Conservation (phyloP, 2,329 filamentous ascomycete genomes). For the Pseudocercospora musae region DNA sequence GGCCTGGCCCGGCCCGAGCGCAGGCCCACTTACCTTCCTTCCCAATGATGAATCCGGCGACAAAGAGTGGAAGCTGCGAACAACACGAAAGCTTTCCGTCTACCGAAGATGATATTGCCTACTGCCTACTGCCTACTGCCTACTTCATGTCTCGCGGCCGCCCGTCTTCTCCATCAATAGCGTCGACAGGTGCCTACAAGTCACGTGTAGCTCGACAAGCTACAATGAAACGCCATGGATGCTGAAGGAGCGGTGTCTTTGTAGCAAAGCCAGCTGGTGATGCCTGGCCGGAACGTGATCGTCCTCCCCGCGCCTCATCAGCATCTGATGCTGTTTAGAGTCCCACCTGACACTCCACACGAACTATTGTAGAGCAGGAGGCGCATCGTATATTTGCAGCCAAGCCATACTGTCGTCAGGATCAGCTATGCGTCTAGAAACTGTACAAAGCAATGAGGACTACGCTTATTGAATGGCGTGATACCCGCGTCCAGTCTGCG, state of each 20-base stretch:
- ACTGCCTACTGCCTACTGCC: too few relatives aligned
- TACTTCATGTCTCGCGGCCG: too few relatives aligned
- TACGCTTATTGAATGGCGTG: too few relatives aligned
- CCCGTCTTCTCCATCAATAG: not conserved
- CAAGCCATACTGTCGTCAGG: not conserved
- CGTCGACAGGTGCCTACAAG: too few relatives aligned
- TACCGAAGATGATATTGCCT: too few relatives aligned
- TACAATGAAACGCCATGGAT: not conserved
- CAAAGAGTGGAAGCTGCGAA: not conserved
- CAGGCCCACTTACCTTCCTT: not conserved
- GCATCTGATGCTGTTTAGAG: too few relatives aligned
- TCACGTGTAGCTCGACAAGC: not conserved
- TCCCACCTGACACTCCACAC: too few relatives aligned
- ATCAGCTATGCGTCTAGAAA: not conserved
- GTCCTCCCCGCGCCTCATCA: too few relatives aligned
- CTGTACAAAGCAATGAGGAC: not conserved
- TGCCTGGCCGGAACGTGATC: too few relatives aligned
- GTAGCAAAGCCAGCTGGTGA: too few relatives aligned
- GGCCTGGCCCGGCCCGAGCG: not conserved
- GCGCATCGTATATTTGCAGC: not conserved
- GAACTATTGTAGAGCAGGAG: too few relatives aligned
- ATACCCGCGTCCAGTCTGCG: too few relatives aligned
- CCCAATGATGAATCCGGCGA: not conserved
- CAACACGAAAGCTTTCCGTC: not conserved
- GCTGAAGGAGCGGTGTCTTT: not conserved